Evolutionary conservation across 2,329 filamentous ascomycete species (phyloP), one percentile per base, ranked within the genome.

Genomic region (Zopfia rhizophila): DNA sequence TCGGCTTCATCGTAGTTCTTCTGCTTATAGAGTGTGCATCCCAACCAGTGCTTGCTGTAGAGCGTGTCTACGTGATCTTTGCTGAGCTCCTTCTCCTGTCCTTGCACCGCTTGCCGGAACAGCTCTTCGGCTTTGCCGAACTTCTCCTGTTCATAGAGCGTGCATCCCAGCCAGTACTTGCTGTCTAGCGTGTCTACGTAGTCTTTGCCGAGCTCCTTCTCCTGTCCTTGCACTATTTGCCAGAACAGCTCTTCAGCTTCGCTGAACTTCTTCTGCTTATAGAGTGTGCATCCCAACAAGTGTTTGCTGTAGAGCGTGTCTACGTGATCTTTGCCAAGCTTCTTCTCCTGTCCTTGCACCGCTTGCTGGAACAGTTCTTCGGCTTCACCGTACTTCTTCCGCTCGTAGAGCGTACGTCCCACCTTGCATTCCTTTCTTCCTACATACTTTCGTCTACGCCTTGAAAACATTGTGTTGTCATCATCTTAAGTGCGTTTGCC

Each of bases 1-100:
- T 38, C 45, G 7, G 45, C 45, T 21, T 43, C 38, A n/a, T 13
- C 33, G 17, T 48, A 42, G 38, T 43, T 42, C 18, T 42, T 13
- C 38, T 42, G 38, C 7, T 33, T 17, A 19, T 42, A 42, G 29
- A 42, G 38, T 27, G 28, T 21, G 4, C 4, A 19, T 33, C 28
- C 38, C 27, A 42, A 29, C 38, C 27, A 32, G 38, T 33, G 13
- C 19, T 42, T 42, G 29, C 38, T 33, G 27, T 17, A 6, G 21
- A 33, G 38, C 21, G 38, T 42, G 19, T 32, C 17, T 24, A 11
- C 13, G 29, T 42, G 19, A 18, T 42, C 29, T n/a, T 13, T 14
- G 7, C 38, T 29, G 24, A 42, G 18, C 25, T 6, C 18, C 13
- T 19, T 32, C 38, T 33, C 28, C 7, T 19, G 14, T 18, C 19